Evolutionary conservation across 306 rosid genomes (phyloP).

Genomic region (Luffa acutangula): DNA sequence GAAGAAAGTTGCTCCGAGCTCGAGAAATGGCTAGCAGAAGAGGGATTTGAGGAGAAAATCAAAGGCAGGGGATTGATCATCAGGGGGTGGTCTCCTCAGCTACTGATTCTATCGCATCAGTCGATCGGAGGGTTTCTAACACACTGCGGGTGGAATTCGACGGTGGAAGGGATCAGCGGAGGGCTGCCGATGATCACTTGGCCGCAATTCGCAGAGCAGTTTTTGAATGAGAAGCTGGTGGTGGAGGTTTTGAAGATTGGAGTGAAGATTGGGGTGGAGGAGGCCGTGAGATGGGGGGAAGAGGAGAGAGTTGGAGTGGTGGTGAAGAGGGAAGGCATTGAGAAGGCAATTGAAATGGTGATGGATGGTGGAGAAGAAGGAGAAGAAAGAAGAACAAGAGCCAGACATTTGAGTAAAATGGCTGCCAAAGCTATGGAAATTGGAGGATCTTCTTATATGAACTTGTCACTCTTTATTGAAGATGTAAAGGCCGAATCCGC

Average conservation of each 20-base stretch:
- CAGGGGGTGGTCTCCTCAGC: slow-evolving; percentile 76
- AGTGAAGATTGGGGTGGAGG: slow-evolving; percentile 52
- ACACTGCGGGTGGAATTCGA: slow-evolving; percentile 81
- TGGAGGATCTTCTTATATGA: slow-evolving; percentile 48
- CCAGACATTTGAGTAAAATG: slow-evolving; percentile 30
- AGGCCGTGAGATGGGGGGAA: slow-evolving; percentile 61
- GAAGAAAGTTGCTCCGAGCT: slow-evolving; percentile 25
- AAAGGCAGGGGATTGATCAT: slow-evolving; percentile 56
- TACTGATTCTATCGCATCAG: slow-evolving; percentile 41
- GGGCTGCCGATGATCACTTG: slow-evolving; percentile 72
- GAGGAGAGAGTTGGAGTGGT: slow-evolving; percentile 26
- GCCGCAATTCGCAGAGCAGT: slow-evolving; percentile 71
- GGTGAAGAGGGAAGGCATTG: slow-evolving; percentile 7
- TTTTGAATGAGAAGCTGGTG: slow-evolving; percentile 49
- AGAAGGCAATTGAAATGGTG: slow-evolving; percentile 33
- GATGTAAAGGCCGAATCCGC: slow-evolving; percentile 17
- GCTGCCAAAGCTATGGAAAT: slow-evolving; percentile 33
- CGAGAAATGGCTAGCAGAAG: slow-evolving; percentile 49
- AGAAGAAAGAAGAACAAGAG: slow-evolving; percentile 33
- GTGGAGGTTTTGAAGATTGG: slow-evolving; percentile 50
- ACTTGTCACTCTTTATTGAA: slow-evolving; percentile 36
- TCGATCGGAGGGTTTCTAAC: slow-evolving; percentile 58
- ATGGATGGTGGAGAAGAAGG: slow-evolving; percentile 49
- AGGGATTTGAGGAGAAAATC: slow-evolving; percentile 44
- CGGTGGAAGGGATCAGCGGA: slow-evolving; percentile 36